Evolutionary conservation across 2,329 filamentous ascomycete species (phyloP).

Genomic region (Colletotrichum lini): DNA sequence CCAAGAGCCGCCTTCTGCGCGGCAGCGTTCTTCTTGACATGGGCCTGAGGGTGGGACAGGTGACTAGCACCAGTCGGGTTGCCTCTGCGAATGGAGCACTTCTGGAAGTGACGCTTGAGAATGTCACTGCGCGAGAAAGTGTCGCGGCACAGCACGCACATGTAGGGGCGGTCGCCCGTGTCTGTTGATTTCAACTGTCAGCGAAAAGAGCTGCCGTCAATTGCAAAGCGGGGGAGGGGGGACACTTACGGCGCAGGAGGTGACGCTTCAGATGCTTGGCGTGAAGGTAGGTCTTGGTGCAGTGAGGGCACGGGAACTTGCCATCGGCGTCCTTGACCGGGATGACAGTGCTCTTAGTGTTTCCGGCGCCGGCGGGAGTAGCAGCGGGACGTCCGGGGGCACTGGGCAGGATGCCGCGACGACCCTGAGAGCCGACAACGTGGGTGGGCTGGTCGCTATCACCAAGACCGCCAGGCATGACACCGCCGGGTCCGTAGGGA

Average conservation of each 20-base stretch:
- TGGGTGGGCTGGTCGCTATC: conserved; percentile 82
- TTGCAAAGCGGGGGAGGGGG: conserved; percentile 18
- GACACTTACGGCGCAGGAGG: conserved; percentile 89
- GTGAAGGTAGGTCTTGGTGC: conserved; percentile 97
- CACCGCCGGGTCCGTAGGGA: conserved; percentile 71
- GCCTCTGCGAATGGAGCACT: conserved; percentile 95
- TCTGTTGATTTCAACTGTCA: conserved; percentile 67
- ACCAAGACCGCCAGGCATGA: conserved; percentile 70
- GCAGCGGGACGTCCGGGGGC: conserved; percentile 88
- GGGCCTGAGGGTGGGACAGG: conserved; percentile 91
- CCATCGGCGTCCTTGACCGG: conserved; percentile 96
- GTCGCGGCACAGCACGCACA: conserved; percentile 97
- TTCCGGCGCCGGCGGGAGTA: conserved; percentile 76
- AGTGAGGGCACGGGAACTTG: conserved; percentile 98
- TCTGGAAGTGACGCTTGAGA: conserved; percentile 98
- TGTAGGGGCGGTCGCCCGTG: conserved; percentile 97
- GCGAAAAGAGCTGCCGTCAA: conserved; percentile 33
- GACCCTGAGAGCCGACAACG: conserved; percentile 94
- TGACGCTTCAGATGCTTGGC: conserved; percentile 98
- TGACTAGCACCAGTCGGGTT: conserved; percentile 97
- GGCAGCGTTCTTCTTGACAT: conserved; percentile 83
- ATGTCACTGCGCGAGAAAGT: conserved; percentile 99
- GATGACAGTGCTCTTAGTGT: conserved; percentile 84
- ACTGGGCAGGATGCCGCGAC: conserved; percentile 91
- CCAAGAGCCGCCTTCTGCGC: conserved; percentile 70